Evolutionary conservation across 306 rosid species (phyloP).

Genomic region (Dicorynia guianensis): DNA sequence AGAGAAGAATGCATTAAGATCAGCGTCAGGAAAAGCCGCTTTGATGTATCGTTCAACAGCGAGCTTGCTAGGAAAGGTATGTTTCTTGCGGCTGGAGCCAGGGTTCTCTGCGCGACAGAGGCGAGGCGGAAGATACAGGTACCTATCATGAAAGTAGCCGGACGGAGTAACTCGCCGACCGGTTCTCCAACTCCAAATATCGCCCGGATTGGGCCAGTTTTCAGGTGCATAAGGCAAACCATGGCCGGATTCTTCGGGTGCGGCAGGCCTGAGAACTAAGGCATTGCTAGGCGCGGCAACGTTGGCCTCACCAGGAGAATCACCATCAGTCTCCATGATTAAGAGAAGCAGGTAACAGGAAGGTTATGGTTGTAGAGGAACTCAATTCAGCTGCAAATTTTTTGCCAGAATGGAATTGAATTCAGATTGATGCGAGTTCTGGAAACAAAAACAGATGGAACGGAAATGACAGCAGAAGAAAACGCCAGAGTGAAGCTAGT

Average conservation of each 20-base stretch:
- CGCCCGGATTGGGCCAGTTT: constrained; percentile 84
- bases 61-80: constrained; percentile 75
- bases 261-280: constrained; percentile 37
- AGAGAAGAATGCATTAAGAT: constrained; percentile 61
- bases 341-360: not conserved
- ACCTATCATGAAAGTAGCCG: constrained; percentile 78
- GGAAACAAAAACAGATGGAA: no score
- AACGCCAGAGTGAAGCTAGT: no score
- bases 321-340: constrained; percentile 45
- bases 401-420: no score
- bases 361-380: not conserved
- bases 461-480: no score
- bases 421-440: no score
- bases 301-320: constrained; percentile 33
- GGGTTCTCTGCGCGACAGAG: constrained; percentile 29
- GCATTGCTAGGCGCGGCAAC: constrained; percentile 26
- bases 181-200: constrained; percentile 81
- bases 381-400: no score
- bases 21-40: constrained; percentile 51
- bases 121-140: constrained; percentile 68
- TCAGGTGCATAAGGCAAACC: constrained; percentile 90
- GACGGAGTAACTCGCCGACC: constrained; percentile 61
- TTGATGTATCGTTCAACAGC: constrained; percentile 69
- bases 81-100: constrained; percentile 31
- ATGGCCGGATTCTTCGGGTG: constrained; percentile 58